Evolutionary conservation across 805 yeast species (phyloP), one percentile per base, ranked within the genome.

Genomic region (Danielia oregonensis): DNA sequence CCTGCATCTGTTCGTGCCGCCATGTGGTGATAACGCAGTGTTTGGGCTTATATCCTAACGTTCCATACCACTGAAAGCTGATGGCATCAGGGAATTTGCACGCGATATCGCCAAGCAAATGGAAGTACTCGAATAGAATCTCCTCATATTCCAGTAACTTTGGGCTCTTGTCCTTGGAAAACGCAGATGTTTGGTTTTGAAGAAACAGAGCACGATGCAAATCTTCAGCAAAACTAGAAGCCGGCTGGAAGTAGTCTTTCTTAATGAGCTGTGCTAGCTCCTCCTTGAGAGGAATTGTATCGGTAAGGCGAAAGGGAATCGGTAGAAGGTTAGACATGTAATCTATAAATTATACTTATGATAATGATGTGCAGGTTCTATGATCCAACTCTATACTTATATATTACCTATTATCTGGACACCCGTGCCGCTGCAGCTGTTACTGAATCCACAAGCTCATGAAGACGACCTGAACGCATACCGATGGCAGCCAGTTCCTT

Each of bases 31-130:
- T 19, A 12, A 10, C 13, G 8, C 33, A 30, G 6, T 76, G 74
- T 6, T 68, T 57, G 2, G 72, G 66, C 13, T 78, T 63, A 33
- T 73, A 72, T 0, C 85, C 81, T 4, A 85, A 58, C 1, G 86
- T 75, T 15, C 81, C 80, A 50, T 63, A 75, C 97, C 97, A 91
- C 0, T 76, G 67, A 44, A 86, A 82, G 24, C 68, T 72, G 6
- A 76, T 59, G 13, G 71, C 63, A 18, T 66, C 65, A 0, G 93
- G 87, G 39, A 89, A 82, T 50, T 82, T 85, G 30, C 57, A 37
- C 24, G 57, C 56, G 6, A 84, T 37, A 6, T 63, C 63, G 1
- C 57, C 39, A 8, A 85, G 43, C 28, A 70, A 69, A 4, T 58
- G 42, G 43, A 66, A 73, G 51, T 83, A 86, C 28, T 68, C 53